These are phyloP conservation scores for Cyberlindnera lachancei DNA, from an alignment of 805 yeast genomes.

Conservation along the genomic window DNA sequence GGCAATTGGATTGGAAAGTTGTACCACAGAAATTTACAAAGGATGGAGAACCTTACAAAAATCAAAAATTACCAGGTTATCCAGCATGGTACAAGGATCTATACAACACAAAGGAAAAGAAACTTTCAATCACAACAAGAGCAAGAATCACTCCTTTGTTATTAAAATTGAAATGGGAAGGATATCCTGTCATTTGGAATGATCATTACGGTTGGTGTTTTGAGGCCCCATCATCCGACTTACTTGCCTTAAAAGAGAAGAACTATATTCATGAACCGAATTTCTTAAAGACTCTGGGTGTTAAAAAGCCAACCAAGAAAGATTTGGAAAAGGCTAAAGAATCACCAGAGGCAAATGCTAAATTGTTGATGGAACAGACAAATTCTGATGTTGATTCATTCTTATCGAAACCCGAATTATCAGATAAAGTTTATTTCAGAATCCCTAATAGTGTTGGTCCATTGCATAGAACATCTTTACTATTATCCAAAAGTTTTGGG, in stretches of 20 bases:
- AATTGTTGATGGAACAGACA: constrained; percentile 2
- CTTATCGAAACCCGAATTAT: constrained; percentile 3
- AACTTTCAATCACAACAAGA: constrained; percentile 57
- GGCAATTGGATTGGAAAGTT: constrained; percentile 83
- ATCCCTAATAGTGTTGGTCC: constrained; percentile 89
- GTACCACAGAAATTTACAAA: constrained; percentile 55
- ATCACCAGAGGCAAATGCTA: constrained; percentile 2
- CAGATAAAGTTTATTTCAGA: constrained; percentile 40
- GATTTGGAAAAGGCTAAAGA: constrained; percentile 6
- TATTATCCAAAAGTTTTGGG: constrained; percentile 72
- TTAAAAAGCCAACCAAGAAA: constrained; percentile 7
- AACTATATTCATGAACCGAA: constrained; percentile 24
- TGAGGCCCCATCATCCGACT: constrained; percentile 36
- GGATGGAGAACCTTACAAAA: constrained; percentile 59
- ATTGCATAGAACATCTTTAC: constrained; percentile 57
- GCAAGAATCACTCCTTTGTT: constrained; percentile 72
- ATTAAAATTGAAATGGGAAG: constrained; percentile 78
- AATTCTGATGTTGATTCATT: constrained; percentile 5
- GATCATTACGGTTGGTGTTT: constrained; percentile 86
- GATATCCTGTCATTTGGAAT: constrained; percentile 74
- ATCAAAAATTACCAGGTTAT: constrained; percentile 78
- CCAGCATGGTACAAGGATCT: constrained; percentile 88
- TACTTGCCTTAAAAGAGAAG: constrained; percentile 25
- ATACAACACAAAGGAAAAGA: constrained; percentile 30
- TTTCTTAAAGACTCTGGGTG: constrained; percentile 10